Conservation (phyloP, 495 filamentous ascomycete species). For the Lepidopterella palustris region DNA sequence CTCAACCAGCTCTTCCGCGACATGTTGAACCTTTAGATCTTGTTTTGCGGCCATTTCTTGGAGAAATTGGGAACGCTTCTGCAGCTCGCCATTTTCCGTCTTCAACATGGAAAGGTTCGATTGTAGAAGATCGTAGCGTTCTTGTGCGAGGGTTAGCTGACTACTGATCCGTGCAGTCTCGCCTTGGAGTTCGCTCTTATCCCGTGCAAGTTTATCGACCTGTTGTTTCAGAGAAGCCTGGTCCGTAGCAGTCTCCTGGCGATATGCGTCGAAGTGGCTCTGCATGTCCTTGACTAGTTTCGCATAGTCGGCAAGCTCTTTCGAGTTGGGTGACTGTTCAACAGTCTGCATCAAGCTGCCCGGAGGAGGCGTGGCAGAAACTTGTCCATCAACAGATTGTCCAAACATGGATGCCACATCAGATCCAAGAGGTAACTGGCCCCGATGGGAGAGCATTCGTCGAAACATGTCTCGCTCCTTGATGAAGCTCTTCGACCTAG, state of each 20-base stretch:
- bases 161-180: slow-evolving; percentile 71
- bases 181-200: slow-evolving; percentile 73
- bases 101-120: slow-evolving; percentile 76
- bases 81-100: slow-evolving; percentile 74
- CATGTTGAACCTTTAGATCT: slow-evolving; percentile 81
- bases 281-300: slow-evolving; percentile 77
- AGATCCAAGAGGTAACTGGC: slow-evolving; percentile 52
- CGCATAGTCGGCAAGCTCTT: slow-evolving; percentile 55
- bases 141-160: slow-evolving; percentile 70
- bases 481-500: slow-evolving; percentile 82
- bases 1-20: slow-evolving; percentile 88
- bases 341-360: slow-evolving; percentile 37
- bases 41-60: slow-evolving; percentile 81
- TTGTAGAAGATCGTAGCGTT: slow-evolving; percentile 86
- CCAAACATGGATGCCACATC: slow-evolving; percentile 62
- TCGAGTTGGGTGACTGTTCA: slow-evolving; percentile 37
- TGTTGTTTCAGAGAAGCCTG: slow-evolving; percentile 78
- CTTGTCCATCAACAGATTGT: slow-evolving; percentile 48
- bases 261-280: slow-evolving; percentile 80
- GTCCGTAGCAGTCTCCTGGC: slow-evolving; percentile 74
- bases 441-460: slow-evolving; percentile 74
- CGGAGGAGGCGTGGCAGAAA: slow-evolving; percentile 40
- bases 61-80: slow-evolving; percentile 66
- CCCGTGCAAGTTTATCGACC: slow-evolving; percentile 68
- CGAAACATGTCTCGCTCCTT: slow-evolving; percentile 96